A percentile compares a stretch with the other conserved stretches of the same genome.
Conservation (phyloP, 1,139 yeast genomes). For the Sporopachydermia cereana region DNA sequence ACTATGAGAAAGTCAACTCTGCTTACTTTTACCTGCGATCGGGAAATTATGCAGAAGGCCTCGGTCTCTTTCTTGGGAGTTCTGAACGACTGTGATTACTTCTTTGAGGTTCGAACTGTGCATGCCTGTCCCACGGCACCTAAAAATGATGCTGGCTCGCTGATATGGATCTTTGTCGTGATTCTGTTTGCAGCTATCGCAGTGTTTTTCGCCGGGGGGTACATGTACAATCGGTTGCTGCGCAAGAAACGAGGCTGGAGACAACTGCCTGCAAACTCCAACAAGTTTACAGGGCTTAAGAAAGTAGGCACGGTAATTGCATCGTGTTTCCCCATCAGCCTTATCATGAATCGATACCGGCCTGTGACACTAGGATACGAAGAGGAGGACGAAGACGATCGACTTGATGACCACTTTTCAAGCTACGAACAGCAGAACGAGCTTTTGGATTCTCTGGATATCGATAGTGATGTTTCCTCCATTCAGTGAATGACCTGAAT, state of each 20-base stretch:
- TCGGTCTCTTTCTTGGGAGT: conserved; percentile 61
- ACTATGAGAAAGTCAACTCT: conserved; percentile 48
- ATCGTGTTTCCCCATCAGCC: not conserved
- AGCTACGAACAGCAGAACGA: conserved; percentile 7
- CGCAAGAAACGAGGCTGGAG: conserved; percentile 7
- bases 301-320: not conserved
- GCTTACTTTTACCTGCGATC: conserved; percentile 68
- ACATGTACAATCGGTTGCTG: conserved; percentile 20
- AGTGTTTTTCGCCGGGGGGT: conserved; percentile 24
- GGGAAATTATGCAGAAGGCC: conserved; percentile 58
- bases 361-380: not conserved
- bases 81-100: conserved; percentile 65
- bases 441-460: conserved; percentile 7
- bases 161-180: conserved; percentile 17
- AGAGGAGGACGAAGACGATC: not conserved
- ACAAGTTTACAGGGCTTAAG: not conserved
- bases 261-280: conserved; percentile 1
- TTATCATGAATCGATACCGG: not conserved
- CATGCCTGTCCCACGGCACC: conserved; percentile 83
- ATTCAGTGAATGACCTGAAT: not conserved
- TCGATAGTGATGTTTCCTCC: conserved; percentile 5
- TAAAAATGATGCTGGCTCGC: conserved; percentile 17
- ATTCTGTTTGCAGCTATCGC: conserved; percentile 25
- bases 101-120: conserved; percentile 76
- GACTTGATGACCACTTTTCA: not conserved